Conservation (phyloP, 2,329 filamentous ascomycete species). For the Epichloe amarillans region DNA sequence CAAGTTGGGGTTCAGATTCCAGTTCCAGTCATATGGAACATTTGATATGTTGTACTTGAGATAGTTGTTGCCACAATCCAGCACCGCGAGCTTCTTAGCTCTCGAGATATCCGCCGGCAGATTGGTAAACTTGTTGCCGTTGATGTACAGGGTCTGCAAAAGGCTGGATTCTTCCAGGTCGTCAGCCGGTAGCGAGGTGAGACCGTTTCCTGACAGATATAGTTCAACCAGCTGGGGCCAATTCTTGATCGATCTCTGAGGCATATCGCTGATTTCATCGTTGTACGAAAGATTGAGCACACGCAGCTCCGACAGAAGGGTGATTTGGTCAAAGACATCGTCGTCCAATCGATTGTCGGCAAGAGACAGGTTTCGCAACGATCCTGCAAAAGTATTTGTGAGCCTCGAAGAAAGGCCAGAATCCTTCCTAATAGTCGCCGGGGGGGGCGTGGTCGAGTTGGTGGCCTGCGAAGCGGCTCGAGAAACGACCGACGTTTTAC, state of each 20-base stretch:
- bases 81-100: slow-evolving; percentile 77
- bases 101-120: slow-evolving; percentile 90
- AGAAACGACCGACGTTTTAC: slow-evolving; percentile 75
- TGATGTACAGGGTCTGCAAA: slow-evolving; percentile 84
- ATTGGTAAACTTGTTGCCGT: slow-evolving; percentile 95
- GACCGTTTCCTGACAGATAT: slow-evolving; percentile 87
- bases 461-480: slow-evolving; percentile 39
- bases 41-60: slow-evolving; percentile 99
- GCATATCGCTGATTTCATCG: slow-evolving; percentile 73
- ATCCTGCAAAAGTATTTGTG: slow-evolving; percentile 76
- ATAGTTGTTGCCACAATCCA: slow-evolving; percentile 90
- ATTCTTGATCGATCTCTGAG: slow-evolving; percentile 71
- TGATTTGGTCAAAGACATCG: slow-evolving; percentile 87
- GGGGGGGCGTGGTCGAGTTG: slow-evolving; percentile 33
- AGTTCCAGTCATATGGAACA: slow-evolving; percentile 99
- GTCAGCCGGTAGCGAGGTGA: slow-evolving; percentile 83
- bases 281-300: slow-evolving; percentile 93
- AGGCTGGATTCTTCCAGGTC: slow-evolving; percentile 83
- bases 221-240: slow-evolving; percentile 87
- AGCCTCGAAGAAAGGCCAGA: slow-evolving; percentile 72
- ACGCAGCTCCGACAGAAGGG: slow-evolving; percentile 67
- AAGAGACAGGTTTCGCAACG: slow-evolving; percentile 70
- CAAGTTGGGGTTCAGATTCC: slow-evolving; percentile 94
- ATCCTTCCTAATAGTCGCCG: slow-evolving; percentile 59
- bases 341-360: slow-evolving; percentile 92